Conservation (phyloP, 1,284 basidiomycete genomes). For the Athelia sp. region DNA sequence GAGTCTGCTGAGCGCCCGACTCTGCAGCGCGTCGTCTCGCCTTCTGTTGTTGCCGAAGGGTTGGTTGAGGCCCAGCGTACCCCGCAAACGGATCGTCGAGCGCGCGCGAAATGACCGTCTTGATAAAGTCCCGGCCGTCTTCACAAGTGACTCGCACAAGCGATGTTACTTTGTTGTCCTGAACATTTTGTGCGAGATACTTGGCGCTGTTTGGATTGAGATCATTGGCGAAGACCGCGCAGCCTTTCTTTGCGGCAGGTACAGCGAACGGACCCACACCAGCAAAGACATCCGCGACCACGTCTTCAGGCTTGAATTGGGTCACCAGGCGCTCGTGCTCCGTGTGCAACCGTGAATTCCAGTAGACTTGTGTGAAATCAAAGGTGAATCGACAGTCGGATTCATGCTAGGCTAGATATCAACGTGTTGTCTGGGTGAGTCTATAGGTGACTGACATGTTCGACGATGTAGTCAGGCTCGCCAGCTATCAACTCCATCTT, state of each 20-base stretch:
- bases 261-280: constrained; percentile 97
- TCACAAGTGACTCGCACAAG: constrained; percentile 65
- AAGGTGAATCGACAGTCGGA: constrained; percentile 86
- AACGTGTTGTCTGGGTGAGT: constrained; percentile 6
- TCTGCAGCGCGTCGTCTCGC: constrained; percentile 17
- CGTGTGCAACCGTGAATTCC: constrained; percentile 92
- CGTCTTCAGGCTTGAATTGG: constrained; percentile 63
- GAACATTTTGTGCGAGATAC: constrained; percentile 73
- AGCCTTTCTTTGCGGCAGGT: constrained; percentile 88
- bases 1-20: constrained; percentile 8
- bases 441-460: constrained; percentile 52
- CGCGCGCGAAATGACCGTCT: constrained; percentile 44
- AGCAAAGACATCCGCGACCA: constrained; percentile 92
- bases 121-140: constrained; percentile 86
- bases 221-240: constrained; percentile 89
- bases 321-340: constrained; percentile 87
- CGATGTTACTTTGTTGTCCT: constrained; percentile 63
- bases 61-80: constrained; percentile 43
- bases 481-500: constrained; percentile 97
- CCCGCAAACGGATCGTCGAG: constrained; percentile 63
- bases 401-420: constrained; percentile 54
- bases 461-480: constrained; percentile 78
- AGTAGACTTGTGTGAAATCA: constrained; percentile 95
- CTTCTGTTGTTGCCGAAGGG: constrained; percentile 36
- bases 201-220: constrained; percentile 86